These are phyloP conservation scores for Protomyces pachydermus DNA, from an alignment of 1,139 yeast species.

Conservation along the genomic window DNA sequence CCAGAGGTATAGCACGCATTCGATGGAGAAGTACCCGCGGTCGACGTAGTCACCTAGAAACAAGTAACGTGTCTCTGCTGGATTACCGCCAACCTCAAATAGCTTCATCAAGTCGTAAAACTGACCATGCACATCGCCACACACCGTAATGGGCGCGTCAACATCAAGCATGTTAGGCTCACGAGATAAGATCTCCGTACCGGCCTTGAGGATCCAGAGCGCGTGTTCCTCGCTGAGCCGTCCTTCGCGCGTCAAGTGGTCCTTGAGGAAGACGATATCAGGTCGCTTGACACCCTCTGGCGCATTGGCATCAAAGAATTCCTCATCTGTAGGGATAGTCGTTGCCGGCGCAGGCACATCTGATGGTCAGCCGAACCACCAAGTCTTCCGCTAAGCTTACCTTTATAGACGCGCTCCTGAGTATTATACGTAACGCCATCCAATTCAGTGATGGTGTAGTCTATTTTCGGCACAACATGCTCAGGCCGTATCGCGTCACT, in stretches of 20 bases:
- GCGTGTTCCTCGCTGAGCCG: constrained; percentile 71
- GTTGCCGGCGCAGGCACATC: constrained; percentile 66
- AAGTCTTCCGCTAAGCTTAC: not conserved
- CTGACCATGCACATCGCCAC: constrained; percentile 97
- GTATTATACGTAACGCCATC: constrained; percentile 19
- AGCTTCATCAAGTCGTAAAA: constrained; percentile 83
- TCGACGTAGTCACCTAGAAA: constrained; percentile 96
- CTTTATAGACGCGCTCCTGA: constrained; percentile 23
- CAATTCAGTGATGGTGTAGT: constrained; percentile 21
- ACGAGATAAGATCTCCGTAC: constrained; percentile 58
- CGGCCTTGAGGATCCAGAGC: constrained; percentile 57
- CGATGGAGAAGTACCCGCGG: constrained; percentile 87
- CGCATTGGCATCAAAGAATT: constrained; percentile 55
- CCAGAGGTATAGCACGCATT: constrained; percentile 76
- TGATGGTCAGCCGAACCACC: not conserved
- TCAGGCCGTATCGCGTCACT: constrained; percentile 20
- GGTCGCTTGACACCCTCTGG: constrained; percentile 45
- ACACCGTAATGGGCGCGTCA: constrained; percentile 91
- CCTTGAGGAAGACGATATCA: constrained; percentile 61
- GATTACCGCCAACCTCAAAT: constrained; percentile 93
- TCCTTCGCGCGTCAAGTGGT: constrained; percentile 79
- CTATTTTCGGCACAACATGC: constrained; percentile 11
- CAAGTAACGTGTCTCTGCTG: constrained; percentile 54
- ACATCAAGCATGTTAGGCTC: constrained; percentile 80
- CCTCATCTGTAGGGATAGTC: constrained; percentile 58